These are phyloP conservation scores for Stephanodiscus minutulus DNA, from an alignment of 108 stramenopile genomes.

Conservation along the genomic window DNA sequence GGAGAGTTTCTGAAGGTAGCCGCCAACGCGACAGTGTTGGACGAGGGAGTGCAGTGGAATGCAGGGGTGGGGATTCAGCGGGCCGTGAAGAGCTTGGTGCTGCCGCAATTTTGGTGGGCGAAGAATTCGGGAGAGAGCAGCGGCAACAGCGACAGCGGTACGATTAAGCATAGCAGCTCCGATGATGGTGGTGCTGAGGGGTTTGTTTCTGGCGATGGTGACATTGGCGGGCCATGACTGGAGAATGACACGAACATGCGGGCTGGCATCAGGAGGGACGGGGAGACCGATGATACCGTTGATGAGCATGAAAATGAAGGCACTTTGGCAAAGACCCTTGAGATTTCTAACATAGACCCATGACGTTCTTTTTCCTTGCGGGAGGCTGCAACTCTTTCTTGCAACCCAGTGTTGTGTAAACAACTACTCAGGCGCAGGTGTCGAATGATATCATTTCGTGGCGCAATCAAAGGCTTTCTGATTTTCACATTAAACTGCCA, in stretches of 20 bases:
- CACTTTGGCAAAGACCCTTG: neutral
- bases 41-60: conserved; percentile 41
- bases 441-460: no score
- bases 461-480: no score
- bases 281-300: neutral
- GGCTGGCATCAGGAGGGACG: neutral
- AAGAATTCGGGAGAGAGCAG: conserved; percentile 2
- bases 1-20: conserved; percentile 54
- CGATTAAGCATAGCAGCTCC: neutral
- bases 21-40: conserved; percentile 37
- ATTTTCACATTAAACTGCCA: no score
- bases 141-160: neutral
- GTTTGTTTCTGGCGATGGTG: neutral
- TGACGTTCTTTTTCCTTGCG: neutral
- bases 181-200: neutral
- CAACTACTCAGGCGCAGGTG: no score
- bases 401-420: no score
- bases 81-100: conserved; percentile 33
- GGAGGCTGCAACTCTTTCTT: no score
- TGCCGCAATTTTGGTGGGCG: conserved; percentile 10
- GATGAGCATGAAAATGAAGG: neutral
- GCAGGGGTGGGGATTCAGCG: conserved; percentile 38
- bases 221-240: neutral
- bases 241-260: neutral
- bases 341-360: neutral